Evolutionary conservation across 2,329 filamentous ascomycete genomes (phyloP).

Genomic region (Sporothrix luriei): DNA sequence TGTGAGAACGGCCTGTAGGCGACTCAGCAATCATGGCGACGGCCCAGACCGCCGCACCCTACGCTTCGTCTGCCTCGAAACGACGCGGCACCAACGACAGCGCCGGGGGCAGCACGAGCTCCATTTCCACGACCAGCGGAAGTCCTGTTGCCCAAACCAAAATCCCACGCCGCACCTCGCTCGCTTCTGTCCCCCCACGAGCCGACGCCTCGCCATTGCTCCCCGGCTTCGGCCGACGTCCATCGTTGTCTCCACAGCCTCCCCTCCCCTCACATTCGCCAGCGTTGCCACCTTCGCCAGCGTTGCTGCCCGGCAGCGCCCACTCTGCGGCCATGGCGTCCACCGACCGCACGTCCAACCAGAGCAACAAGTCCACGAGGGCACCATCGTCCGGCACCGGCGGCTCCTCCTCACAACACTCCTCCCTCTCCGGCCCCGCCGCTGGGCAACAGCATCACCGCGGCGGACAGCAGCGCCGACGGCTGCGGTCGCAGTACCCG

Average conservation of each 20-base stretch:
- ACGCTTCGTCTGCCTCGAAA: not conserved
- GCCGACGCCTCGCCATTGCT: constrained; percentile 60
- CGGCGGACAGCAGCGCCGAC: constrained; percentile 55
- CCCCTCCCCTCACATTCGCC: constrained; percentile 36
- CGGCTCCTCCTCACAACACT: constrained; percentile 59
- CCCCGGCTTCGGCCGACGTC: constrained; percentile 49
- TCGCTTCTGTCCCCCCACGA: constrained; percentile 62
- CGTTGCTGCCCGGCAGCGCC: constrained; percentile 43
- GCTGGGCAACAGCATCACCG: constrained; percentile 51
- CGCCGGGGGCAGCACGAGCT: constrained; percentile 44
- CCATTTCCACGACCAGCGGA: constrained; percentile 37
- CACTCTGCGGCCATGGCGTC: constrained; percentile 48
- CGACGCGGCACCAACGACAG: constrained; percentile 37
- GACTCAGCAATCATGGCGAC: constrained; percentile 28
- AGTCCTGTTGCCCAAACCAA: constrained; percentile 37
- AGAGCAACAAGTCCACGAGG: constrained; percentile 60
- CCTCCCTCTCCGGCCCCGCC: constrained; percentile 55
- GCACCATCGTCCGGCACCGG: constrained; percentile 59
- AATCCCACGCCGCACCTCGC: constrained; percentile 58
- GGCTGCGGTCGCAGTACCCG: constrained; percentile 74
- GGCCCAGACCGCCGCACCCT: constrained; percentile 14
- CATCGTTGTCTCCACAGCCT: constrained; percentile 59
- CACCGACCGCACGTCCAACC: constrained; percentile 60
- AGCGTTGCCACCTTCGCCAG: constrained; percentile 45
- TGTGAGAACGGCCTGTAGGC: not conserved